Evolutionary conservation across 768 basidiomycete genomes (phyloP), one percentile per base, ranked within the genome.

Genomic region (Phlebiopsis flavidoalba): DNA sequence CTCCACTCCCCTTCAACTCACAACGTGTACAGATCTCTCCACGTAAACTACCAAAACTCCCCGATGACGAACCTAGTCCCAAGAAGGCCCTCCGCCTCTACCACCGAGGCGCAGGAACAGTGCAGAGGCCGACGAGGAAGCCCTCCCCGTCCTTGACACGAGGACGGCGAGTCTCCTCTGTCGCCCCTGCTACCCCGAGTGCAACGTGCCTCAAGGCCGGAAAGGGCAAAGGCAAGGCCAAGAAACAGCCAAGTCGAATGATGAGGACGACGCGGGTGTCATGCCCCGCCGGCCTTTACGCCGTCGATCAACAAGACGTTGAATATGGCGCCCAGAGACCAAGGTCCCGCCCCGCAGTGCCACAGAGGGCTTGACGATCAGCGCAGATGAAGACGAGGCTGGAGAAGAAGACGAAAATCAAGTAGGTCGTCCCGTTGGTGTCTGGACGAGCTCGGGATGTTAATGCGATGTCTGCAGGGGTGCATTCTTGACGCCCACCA

Each of bases 401-500:
- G 57, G 76, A 79, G 45, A 83, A 85, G 47, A 89, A 89, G 78
- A 87, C 84, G 61, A 87, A 87, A 73, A 74, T 84, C 68, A 91
- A 89, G 87, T 90, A 70, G 67, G 81, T 75, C 14, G n/a, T 2
- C 3, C 15, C 19, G 14, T 3, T 31, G 6, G 26, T 62, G 60
- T 31, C n/a, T 40, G 14, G 15, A 37, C 35, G 26, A 51, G 62
- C 33, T 53, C 45, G 31, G 40, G 36, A 53, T 51, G 59, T 53
- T 62, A 36, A 64, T 67, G 19, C 64, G 61, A 47, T 58, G 49
- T 54, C 48, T 22, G 52, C 69, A 89, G 88, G 74, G 87, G 87
- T 7, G 84, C 84, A 22, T 70, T 93, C 61, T 75, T 95, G 63
- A 89, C 89, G 2, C 89, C n/a, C 91, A 6, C n/a, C 75, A 82